Evolutionary conservation across 768 basidiomycete genomes (phyloP).

Genomic region (Gelatoporia subvermispora): DNA sequence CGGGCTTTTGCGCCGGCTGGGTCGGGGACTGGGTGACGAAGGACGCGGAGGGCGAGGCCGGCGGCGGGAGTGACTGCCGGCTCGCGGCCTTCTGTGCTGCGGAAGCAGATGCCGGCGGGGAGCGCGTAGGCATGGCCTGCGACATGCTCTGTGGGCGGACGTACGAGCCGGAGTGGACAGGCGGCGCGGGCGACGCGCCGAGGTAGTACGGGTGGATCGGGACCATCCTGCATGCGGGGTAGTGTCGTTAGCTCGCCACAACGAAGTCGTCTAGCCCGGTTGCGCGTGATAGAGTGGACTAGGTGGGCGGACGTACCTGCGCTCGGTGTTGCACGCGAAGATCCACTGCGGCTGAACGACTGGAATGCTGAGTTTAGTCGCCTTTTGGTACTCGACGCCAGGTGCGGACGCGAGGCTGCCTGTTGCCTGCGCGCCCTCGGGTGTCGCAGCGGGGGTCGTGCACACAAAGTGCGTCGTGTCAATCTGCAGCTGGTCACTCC

Average conservation of each 20-base stretch:
- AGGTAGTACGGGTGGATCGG: constrained; percentile 81
- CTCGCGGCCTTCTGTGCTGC: constrained; percentile 36
- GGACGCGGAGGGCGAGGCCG: constrained; percentile 37
- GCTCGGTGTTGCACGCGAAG: constrained; percentile 80
- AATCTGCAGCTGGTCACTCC: constrained; percentile 91
- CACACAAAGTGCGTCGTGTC: constrained; percentile 99
- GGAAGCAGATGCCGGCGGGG: constrained; percentile 27
- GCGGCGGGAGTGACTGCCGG: constrained; percentile 65
- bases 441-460: constrained; percentile 76
- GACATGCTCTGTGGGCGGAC: constrained; percentile 75
- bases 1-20: constrained; percentile 20
- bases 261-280: too few relatives aligned
- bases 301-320: constrained; percentile 49
- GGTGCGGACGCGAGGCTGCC: constrained; percentile 55
- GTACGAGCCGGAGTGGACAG: constrained; percentile 34
- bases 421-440: constrained; percentile 48
- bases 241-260: too few relatives aligned
- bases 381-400: constrained; percentile 90
- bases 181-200: constrained; percentile 53
- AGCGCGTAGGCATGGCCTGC: constrained; percentile 49
- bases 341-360: constrained; percentile 96
- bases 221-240: constrained; percentile 66
- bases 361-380: constrained; percentile 88
- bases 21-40: constrained; percentile 32
- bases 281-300: not conserved